Evolutionary conservation across 2,329 filamentous ascomycete species (phyloP).

Genomic region (Colletotrichum caudatum): DNA sequence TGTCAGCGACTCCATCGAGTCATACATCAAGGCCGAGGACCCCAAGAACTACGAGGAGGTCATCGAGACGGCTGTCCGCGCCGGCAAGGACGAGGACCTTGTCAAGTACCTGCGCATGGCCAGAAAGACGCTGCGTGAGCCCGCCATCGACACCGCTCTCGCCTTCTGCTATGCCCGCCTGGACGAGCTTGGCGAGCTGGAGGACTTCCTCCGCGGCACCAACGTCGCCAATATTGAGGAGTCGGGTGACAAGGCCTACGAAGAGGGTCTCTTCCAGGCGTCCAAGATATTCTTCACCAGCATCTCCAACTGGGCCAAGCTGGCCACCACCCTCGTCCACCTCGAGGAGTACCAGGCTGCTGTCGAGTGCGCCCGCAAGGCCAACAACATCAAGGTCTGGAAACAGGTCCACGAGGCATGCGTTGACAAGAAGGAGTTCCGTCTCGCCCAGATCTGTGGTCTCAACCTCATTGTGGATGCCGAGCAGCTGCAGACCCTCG

Average conservation of each 20-base stretch:
- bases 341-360: conserved; percentile 97
- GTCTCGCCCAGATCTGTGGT: conserved; percentile 97
- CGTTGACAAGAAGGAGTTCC: conserved; percentile 98
- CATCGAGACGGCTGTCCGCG: conserved; percentile 93
- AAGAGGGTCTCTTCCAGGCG: conserved; percentile 92
- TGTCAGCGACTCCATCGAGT: conserved; percentile 92
- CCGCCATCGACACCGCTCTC: conserved; percentile 91
- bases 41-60: conserved; percentile 95
- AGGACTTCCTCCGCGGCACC: conserved; percentile 92
- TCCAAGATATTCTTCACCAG: conserved; percentile 97
- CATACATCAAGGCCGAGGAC: conserved; percentile 95
- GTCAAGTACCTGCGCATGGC: conserved; percentile 98
- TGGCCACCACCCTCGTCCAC: conserved; percentile 97
- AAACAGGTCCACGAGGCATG: conserved; percentile 98
- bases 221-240: conserved; percentile 97
- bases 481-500: conserved; percentile 91
- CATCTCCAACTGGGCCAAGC: conserved; percentile 99
- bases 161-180: conserved; percentile 95
- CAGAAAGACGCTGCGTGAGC: conserved; percentile 94
- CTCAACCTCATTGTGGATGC: conserved; percentile 98
- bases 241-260: conserved; percentile 97
- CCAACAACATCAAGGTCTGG: conserved; percentile 99
- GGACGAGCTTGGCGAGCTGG: conserved; percentile 90
- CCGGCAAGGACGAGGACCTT: conserved; percentile 97
- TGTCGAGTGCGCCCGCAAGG: conserved; percentile 97